These are phyloP conservation scores for Gaeumannomyces tritici DNA, from an alignment of 2,329 filamentous ascomycete genomes.

Conservation along the genomic window DNA sequence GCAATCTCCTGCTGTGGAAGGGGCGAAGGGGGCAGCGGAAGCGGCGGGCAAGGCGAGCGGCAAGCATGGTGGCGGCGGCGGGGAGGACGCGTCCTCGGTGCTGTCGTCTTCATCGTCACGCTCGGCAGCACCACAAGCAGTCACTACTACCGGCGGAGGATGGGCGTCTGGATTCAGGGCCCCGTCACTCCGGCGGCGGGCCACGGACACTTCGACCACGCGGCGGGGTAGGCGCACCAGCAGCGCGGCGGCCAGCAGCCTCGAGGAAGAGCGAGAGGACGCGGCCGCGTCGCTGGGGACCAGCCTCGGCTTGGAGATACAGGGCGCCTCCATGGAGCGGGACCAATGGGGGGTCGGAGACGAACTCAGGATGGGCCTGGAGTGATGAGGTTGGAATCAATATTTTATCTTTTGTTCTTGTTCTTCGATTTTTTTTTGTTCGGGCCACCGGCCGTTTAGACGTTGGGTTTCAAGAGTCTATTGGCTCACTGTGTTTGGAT, in stretches of 20 bases:
- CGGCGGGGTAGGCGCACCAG: conserved; percentile 17
- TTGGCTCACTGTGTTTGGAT: not conserved
- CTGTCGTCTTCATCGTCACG: conserved; percentile 38
- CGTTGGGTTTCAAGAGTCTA: not conserved
- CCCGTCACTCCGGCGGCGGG: conserved; percentile 28
- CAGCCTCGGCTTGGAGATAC: conserved; percentile 39
- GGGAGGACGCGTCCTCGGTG: conserved; percentile 22
- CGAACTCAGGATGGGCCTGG: conserved; percentile 74
- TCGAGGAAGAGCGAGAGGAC: conserved; percentile 32
- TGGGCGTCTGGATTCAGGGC: conserved; percentile 19
- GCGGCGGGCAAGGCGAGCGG: conserved; percentile 1
- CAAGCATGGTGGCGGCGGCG: not conserved
- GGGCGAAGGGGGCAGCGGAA: conserved; percentile 4
- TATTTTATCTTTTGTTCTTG: not conserved
- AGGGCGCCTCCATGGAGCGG: conserved; percentile 43
- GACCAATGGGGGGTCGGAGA: conserved; percentile 67
- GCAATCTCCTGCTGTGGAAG: conserved; percentile 9
- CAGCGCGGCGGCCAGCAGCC: conserved; percentile 25
- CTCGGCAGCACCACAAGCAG: not conserved
- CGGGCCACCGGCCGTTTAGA: no score
- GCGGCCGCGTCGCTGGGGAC: conserved; percentile 29
- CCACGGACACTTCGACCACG: conserved; percentile 14
- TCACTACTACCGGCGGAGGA: not conserved
- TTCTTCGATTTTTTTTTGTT: not conserved
- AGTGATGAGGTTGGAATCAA: conserved; percentile 30